A percentile compares a stretch with the other conserved stretches of the same genome.
These are phyloP conservation scores for Prillingera fragicola DNA, from an alignment of 1,284 basidiomycete genomes.

Conservation along the genomic window DNA sequence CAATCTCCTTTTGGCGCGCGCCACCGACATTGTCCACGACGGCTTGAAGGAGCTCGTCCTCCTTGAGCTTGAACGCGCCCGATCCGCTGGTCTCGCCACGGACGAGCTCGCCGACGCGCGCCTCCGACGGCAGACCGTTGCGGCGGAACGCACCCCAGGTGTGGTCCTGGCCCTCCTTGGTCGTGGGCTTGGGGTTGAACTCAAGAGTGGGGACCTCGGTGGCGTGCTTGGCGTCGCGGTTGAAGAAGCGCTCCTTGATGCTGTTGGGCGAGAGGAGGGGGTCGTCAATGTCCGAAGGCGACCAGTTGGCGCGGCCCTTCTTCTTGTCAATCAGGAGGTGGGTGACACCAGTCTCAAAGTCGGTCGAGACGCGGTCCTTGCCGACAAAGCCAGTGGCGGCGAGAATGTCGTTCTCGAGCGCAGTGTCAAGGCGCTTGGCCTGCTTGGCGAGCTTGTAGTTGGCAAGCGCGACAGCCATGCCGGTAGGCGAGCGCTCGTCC, in stretches of 20 bases:
- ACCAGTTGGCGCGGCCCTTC: slow-evolving; percentile 39
- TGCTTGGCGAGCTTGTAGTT: slow-evolving; percentile 66
- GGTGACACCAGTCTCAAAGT: slow-evolving; percentile 75
- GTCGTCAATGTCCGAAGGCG: slow-evolving; percentile 57
- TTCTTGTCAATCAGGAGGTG: slow-evolving; percentile 66
- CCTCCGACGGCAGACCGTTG: slow-evolving; percentile 44
- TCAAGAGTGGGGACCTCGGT: slow-evolving; percentile 48
- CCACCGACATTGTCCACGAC: slow-evolving; percentile 24
- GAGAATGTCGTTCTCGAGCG: slow-evolving; percentile 59
- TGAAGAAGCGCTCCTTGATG: slow-evolving; percentile 48
- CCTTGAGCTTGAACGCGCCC: slow-evolving; percentile 44
- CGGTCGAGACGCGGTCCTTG: slow-evolving; percentile 59
- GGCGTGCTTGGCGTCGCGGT: slow-evolving; percentile 61
- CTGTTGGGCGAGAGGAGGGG: slow-evolving; percentile 52
- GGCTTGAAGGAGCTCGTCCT: slow-evolving; percentile 36
- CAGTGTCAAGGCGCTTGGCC: slow-evolving; percentile 58
- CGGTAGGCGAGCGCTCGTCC: slow-evolving; percentile 74
- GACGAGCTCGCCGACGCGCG: slow-evolving; percentile 31
- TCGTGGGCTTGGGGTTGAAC: slow-evolving; percentile 24
- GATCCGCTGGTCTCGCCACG: slow-evolving; percentile 35
- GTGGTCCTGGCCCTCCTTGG: slow-evolving; percentile 26
- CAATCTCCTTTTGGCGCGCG: slow-evolving; percentile 28
- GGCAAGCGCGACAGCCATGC: slow-evolving; percentile 74
- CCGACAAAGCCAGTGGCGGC: slow-evolving; percentile 37
- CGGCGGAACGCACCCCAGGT: slow-evolving; percentile 46